Evolutionary conservation across 306 rosid species (phyloP).

Genomic region (Morella rubra): DNA sequence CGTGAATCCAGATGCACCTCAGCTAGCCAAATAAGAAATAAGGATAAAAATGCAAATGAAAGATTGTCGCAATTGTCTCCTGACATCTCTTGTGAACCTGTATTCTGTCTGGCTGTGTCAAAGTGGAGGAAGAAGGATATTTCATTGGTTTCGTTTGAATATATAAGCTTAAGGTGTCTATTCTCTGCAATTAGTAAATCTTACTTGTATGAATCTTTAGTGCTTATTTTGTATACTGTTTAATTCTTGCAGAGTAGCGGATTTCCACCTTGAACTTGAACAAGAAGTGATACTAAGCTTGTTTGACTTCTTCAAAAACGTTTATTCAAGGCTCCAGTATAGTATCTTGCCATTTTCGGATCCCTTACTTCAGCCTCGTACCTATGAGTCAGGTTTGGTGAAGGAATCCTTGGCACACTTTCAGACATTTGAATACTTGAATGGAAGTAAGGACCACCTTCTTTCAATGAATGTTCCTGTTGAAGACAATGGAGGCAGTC

Average conservation of each 20-base stretch:
- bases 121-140: constrained; percentile 94
- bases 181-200: constrained; percentile 26
- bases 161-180: constrained; percentile 74
- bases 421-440: constrained; percentile 36
- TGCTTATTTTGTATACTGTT: constrained; percentile 28
- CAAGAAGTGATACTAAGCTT: constrained; percentile 87
- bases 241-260: constrained; percentile 74
- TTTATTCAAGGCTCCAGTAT: constrained; percentile 55
- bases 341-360: constrained; percentile 49
- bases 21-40: constrained; percentile 38
- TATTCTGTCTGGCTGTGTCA: constrained; percentile 64
- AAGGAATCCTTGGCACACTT: constrained; percentile 40
- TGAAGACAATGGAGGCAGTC: constrained; percentile 37
- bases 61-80: constrained; percentile 40
- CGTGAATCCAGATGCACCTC: constrained; percentile 48
- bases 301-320: constrained; percentile 66
- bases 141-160: constrained; percentile 82
- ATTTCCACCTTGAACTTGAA: constrained; percentile 86
- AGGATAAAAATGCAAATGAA: constrained; percentile 46
- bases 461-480: constrained; percentile 35
- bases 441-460: constrained; percentile 38
- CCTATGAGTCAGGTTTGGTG: constrained; percentile 30
- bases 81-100: constrained; percentile 55
- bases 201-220: constrained; percentile 7
- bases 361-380: constrained; percentile 27